These are phyloP conservation scores for Lodderomyces theae DNA, from an alignment of 1,139 yeast genomes.

Conservation along the genomic window DNA sequence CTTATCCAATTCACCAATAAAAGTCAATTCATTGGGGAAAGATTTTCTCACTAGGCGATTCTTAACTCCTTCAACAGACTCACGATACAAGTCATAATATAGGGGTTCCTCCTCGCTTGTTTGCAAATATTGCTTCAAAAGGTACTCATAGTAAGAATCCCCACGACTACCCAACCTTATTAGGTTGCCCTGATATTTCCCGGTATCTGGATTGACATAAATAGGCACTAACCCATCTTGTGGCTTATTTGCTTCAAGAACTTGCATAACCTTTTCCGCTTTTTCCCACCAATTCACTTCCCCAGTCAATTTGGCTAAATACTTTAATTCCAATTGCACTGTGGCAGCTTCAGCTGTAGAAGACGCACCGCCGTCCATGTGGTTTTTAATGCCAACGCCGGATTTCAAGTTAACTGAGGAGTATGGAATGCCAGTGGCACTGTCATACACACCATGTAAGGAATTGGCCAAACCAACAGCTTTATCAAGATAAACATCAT, in stretches of 20 bases:
- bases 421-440: constrained; percentile 69
- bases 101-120: constrained; percentile 60
- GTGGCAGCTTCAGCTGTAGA: constrained; percentile 93
- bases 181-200: constrained; percentile 58
- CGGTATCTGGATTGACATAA: constrained; percentile 71
- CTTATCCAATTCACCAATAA: constrained; percentile 71
- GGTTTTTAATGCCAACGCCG: constrained; percentile 59
- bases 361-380: constrained; percentile 61
- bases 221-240: constrained; percentile 81
- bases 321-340: constrained; percentile 84
- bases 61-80: constrained; percentile 68
- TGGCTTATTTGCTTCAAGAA: constrained; percentile 57
- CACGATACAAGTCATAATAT: constrained; percentile 75
- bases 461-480: constrained; percentile 74
- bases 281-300: constrained; percentile 75
- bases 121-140: constrained; percentile 81
- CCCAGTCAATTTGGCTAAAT: constrained; percentile 76
- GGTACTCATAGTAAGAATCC: constrained; percentile 89
- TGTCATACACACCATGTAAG: constrained; percentile 63
- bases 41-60: constrained; percentile 62
- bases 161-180: constrained; percentile 89
- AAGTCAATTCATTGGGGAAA: constrained; percentile 60
- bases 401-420: constrained; percentile 72
- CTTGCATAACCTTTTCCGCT: constrained; percentile 69
- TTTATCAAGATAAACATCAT: constrained; percentile 65